Evolutionary conservation across 2,329 filamentous ascomycete genomes (phyloP).

Genomic region (Zymoseptoria ardabiliae): DNA sequence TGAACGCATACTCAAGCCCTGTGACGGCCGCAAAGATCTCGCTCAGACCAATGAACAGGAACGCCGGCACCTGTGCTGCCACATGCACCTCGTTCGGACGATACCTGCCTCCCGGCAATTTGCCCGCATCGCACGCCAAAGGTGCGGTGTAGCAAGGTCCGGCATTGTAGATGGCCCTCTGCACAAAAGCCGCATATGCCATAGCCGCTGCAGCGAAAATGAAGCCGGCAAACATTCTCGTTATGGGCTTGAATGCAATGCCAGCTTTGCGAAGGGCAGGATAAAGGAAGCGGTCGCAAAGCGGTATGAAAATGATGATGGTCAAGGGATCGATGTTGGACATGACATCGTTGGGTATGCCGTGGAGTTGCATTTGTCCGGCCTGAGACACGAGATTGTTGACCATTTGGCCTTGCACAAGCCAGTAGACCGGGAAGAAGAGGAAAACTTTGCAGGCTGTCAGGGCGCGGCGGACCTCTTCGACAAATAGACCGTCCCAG

Average conservation of each 20-base stretch:
- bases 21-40: slow-evolving; percentile 42
- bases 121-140: slow-evolving; percentile 29
- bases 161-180: slow-evolving; percentile 51
- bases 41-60: slow-evolving; percentile 36
- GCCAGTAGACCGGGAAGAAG: slow-evolving; percentile 47
- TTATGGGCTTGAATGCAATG: slow-evolving; percentile 41
- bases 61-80: slow-evolving; percentile 29
- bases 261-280: slow-evolving; percentile 19
- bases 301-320: slow-evolving; percentile 39
- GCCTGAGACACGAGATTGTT: slow-evolving; percentile 42
- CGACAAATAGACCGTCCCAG: slow-evolving; percentile 73
- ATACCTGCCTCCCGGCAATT: slow-evolving; percentile 25
- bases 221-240: slow-evolving; percentile 46
- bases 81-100: slow-evolving; percentile 36
- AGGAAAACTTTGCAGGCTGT: slow-evolving; percentile 61
- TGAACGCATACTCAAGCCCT: slow-evolving; percentile 39
- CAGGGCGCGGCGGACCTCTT: slow-evolving; percentile 59
- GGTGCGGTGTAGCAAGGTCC: slow-evolving; percentile 34
- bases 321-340: slow-evolving; percentile 33
- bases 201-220: slow-evolving; percentile 46
- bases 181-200: slow-evolving; percentile 48
- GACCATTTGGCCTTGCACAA: slow-evolving; percentile 48
- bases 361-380: slow-evolving; percentile 36
- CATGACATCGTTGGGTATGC: slow-evolving; percentile 42
- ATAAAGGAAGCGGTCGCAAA: slow-evolving; percentile 40